phyloP scores from a whole-genome alignment of 2,329 filamentous ascomycete species.

The Xylariomycetidae sp. region DNA sequence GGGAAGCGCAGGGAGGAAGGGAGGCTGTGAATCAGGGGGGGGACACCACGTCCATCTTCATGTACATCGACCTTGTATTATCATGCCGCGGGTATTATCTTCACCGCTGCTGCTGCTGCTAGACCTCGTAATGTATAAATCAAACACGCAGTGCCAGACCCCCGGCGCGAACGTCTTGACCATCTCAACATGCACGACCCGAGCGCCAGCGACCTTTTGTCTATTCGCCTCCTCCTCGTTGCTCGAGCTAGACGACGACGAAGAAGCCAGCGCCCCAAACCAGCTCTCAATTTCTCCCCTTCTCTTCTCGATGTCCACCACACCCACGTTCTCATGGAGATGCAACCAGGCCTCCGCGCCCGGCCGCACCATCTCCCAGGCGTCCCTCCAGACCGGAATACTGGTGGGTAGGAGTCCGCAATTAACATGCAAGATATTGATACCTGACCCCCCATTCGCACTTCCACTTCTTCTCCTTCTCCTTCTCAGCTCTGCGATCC shows the following conservation, averaged over 20 bases:
- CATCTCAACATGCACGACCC: constrained; percentile 54
- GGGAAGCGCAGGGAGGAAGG: too few relatives aligned
- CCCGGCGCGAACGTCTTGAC: constrained; percentile 68
- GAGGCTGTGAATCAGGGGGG: too few relatives aligned
- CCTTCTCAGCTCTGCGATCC: constrained; percentile 33
- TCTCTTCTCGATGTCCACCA: constrained; percentile 45
- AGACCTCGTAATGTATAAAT: constrained; percentile 45
- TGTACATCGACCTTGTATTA: too few relatives aligned
- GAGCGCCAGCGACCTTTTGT: constrained; percentile 18
- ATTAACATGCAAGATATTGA: constrained; percentile 55
- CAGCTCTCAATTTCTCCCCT: constrained; percentile 43
- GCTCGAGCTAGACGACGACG: constrained; percentile 3
- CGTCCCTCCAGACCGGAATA: constrained; percentile 46
- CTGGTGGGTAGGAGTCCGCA: constrained; percentile 59
- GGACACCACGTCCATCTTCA: too few relatives aligned
- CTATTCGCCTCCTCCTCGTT: constrained; percentile 1
- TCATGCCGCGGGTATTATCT: too few relatives aligned
- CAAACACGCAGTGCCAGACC: constrained; percentile 68
- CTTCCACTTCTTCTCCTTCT: neutral
- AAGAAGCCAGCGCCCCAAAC: constrained; percentile 34
- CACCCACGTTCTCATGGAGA: constrained; percentile 62
- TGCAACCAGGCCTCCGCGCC: constrained; percentile 52
- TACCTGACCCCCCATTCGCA: constrained; percentile 26
- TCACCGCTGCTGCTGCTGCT: too few relatives aligned
- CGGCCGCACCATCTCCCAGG: constrained; percentile 39